A percentile compares a stretch with the other conserved stretches of the same genome.
These are phyloP conservation scores for Rhodotorula diobovata DNA, from an alignment of 768 basidiomycete genomes.

Conservation along the genomic window DNA sequence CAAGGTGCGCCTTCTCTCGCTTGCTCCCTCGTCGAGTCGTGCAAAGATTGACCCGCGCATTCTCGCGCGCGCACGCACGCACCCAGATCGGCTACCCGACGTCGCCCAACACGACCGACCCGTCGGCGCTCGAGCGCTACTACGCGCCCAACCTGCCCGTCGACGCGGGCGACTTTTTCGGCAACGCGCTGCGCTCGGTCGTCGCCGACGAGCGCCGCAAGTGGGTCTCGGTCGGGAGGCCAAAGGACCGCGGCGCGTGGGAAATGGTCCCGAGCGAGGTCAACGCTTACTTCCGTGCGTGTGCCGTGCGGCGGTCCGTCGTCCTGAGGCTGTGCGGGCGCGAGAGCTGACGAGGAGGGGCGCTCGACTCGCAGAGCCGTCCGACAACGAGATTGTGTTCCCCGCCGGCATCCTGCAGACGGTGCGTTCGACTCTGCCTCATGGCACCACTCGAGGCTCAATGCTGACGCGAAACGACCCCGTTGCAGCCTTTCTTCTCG, in stretches of 20 bases:
- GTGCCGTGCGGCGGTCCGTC: constrained; percentile 57
- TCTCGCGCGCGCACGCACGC: constrained; percentile 45
- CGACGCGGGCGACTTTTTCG: constrained; percentile 68
- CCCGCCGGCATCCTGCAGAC: constrained; percentile 91
- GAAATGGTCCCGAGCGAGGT: constrained; percentile 82
- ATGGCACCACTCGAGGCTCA: rapidly evolving
- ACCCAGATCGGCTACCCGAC: constrained; percentile 89
- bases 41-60: too few relatives aligned
- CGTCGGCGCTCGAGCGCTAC: constrained; percentile 66
- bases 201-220: constrained; percentile 60
- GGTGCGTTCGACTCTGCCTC: neutral
- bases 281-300: constrained; percentile 79
- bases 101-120: constrained; percentile 71
- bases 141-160: constrained; percentile 64
- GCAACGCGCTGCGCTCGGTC: constrained; percentile 68
- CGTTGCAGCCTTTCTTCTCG: constrained; percentile 67
- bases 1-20: constrained; percentile 9
- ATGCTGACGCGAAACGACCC: neutral
- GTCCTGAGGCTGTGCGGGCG: too few relatives aligned
- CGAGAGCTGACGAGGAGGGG: too few relatives aligned
- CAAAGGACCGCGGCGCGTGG: constrained; percentile 69
- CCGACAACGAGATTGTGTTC: constrained; percentile 70
- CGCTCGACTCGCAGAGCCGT: too few relatives aligned
- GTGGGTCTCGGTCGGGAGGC: constrained; percentile 71
- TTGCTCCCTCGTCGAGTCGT: too few relatives aligned